phyloP scores from a whole-genome alignment of 164 flowering plant species.

The Tetrastigma voinierianum region DNA sequence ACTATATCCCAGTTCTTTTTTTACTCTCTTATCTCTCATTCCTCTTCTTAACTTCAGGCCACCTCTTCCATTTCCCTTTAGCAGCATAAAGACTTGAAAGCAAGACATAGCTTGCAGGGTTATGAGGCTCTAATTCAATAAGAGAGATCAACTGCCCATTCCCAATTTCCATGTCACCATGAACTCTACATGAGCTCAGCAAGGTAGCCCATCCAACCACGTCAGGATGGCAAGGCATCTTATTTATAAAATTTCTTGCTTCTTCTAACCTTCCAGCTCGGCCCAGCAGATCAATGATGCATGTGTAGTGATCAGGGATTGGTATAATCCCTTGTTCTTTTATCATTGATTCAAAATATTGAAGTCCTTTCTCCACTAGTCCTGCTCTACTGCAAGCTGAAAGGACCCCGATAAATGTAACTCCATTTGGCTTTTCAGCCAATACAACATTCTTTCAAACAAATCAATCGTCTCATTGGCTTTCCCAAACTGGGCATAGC shows the following conservation, averaged over 20 bases:
- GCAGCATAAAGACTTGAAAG: constrained; percentile 78
- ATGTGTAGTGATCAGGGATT: constrained; percentile 69
- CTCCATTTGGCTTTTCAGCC: constrained; percentile 77
- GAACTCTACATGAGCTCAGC: constrained; percentile 78
- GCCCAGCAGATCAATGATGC: constrained; percentile 86
- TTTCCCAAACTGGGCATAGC: constrained; percentile 84
- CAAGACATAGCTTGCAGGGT: constrained; percentile 83
- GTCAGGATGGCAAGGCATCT: constrained; percentile 76
- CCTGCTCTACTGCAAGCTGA: constrained; percentile 96
- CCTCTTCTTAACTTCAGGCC: constrained; percentile 66
- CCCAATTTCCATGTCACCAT: constrained; percentile 70
- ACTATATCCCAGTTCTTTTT: constrained; percentile 84
- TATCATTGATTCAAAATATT: constrained; percentile 61
- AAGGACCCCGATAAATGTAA: constrained; percentile 78
- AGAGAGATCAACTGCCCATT: constrained; percentile 81
- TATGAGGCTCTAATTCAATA: constrained; percentile 62
- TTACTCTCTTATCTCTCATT: constrained; percentile 65
- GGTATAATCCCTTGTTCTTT: constrained; percentile 59
- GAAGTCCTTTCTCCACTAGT: constrained; percentile 60
- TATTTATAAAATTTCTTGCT: constrained; percentile 61
- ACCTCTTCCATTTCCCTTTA: constrained; percentile 67
- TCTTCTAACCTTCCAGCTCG: constrained; percentile 79
- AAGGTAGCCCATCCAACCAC: constrained; percentile 73
- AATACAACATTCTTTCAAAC: constrained; percentile 67
- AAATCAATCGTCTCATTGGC: constrained; percentile 63